phyloP scores from a whole-genome alignment of 352 stramenopile species.

The Globisporangium mamillatum region DNA sequence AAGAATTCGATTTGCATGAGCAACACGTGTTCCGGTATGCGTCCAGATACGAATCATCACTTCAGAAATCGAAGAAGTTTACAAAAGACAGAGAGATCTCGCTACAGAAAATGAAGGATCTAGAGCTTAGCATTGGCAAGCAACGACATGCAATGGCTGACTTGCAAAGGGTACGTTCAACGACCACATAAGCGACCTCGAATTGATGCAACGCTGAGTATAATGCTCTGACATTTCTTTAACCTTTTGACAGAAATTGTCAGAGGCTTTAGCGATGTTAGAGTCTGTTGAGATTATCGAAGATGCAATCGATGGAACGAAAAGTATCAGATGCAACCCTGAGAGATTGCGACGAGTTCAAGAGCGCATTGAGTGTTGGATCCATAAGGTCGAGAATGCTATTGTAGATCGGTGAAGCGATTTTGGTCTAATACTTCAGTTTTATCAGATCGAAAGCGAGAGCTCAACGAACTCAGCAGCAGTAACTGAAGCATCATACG shows the following conservation, averaged over 20 bases:
- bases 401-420: neutral
- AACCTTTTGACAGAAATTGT: neutral
- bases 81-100: neutral
- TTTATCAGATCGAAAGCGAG: neutral
- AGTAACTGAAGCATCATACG: neutral
- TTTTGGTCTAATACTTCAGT: neutral
- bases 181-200: neutral
- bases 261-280: neutral
- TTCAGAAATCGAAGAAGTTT: neutral
- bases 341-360: neutral
- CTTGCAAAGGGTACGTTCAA: neutral
- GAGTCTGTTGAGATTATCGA: neutral
- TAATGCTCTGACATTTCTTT: neutral
- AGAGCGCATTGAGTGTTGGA: neutral
- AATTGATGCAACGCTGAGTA: neutral
- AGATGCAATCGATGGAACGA: neutral
- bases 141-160: neutral
- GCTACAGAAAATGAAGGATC: neutral
- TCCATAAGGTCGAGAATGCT: neutral
- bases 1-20: neutral
- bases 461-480: neutral
- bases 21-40: slow-evolving; percentile 3
- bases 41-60: neutral
- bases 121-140: neutral
- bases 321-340: neutral